Evolutionary conservation across 768 basidiomycete genomes (phyloP).

Genomic region (Lepiota subincarnata): DNA sequence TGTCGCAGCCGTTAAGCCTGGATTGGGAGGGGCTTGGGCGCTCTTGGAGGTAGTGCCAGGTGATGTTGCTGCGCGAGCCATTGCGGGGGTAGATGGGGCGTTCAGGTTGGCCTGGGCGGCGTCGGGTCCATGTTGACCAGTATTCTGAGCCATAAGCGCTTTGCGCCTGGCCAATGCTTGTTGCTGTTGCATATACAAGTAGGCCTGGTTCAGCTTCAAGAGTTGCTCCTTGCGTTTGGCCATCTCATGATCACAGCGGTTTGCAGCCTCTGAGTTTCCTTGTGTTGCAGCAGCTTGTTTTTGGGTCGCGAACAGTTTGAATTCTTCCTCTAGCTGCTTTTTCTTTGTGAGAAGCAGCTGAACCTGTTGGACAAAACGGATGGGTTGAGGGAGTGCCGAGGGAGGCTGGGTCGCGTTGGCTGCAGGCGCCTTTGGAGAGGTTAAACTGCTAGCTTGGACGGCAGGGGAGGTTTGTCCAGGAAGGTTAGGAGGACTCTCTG

Average conservation of each 20-base stretch:
- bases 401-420: conserved; percentile 17
- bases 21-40: conserved; percentile 2
- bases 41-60: not conserved
- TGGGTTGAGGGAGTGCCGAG: conserved; percentile 16
- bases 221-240: conserved; percentile 12
- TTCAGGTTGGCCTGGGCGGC: not conserved
- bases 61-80: not conserved
- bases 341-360: not conserved
- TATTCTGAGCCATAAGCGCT: not conserved
- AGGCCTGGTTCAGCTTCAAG: conserved; percentile 10
- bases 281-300: conserved; percentile 13
- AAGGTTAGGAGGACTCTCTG: conserved; percentile 15
- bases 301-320: not conserved
- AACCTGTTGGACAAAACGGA: not conserved
- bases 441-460: conserved; percentile 16
- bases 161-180: conserved; percentile 9
- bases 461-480: conserved; percentile 14
- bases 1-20: not conserved
- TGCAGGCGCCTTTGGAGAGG: not conserved
- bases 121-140: not conserved
- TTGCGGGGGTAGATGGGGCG: not conserved
- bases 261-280: conserved; percentile 17
- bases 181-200: conserved; percentile 8
- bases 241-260: conserved; percentile 11
- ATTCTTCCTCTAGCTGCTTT: conserved; percentile 8